phyloP scores from a whole-genome alignment of 306 rosid species.

The Prunus mongolica region DNA sequence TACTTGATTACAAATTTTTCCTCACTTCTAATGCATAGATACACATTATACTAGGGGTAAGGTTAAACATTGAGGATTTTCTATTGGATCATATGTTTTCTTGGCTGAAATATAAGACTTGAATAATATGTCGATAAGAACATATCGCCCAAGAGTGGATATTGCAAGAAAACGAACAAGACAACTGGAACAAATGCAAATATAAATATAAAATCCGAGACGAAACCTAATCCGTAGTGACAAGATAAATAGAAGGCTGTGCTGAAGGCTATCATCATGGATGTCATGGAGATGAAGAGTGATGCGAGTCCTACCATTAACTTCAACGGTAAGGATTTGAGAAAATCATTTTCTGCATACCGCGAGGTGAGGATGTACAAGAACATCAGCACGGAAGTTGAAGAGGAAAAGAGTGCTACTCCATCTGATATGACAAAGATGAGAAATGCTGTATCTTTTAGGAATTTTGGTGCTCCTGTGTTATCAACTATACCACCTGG shows the following conservation, averaged over 20 bases:
- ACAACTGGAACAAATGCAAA: slow-evolving; percentile 31
- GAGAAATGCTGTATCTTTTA: not conserved
- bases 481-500: slow-evolving; percentile 39
- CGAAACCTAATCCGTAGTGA: slow-evolving; percentile 19
- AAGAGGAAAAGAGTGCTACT: slow-evolving; percentile 39
- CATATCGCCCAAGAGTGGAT: slow-evolving; percentile 36
- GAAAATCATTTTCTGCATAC: slow-evolving; percentile 45
- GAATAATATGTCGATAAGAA: slow-evolving; percentile 31
- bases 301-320: slow-evolving; percentile 38
- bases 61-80: not conserved
- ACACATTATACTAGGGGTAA: too few relatives aligned
- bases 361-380: slow-evolving; percentile 47
- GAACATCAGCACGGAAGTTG: slow-evolving; percentile 40
- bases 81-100: slow-evolving; percentile 15
- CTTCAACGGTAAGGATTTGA: slow-evolving; percentile 37
- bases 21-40: too few relatives aligned
- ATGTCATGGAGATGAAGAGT: slow-evolving; percentile 39
- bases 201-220: slow-evolving; percentile 22
- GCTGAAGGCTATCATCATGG: slow-evolving; percentile 47
- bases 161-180: slow-evolving; percentile 26
- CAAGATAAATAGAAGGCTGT: slow-evolving; percentile 38
- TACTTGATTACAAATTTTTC: too few relatives aligned
- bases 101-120: slow-evolving; percentile 33
- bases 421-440: slow-evolving; percentile 37
- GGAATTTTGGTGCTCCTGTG: not conserved